Percentiles rank a stretch among this genome's conserved stretches.
Evolutionary conservation across 306 rosid species (phyloP).

Genomic region (Myrica gale): DNA sequence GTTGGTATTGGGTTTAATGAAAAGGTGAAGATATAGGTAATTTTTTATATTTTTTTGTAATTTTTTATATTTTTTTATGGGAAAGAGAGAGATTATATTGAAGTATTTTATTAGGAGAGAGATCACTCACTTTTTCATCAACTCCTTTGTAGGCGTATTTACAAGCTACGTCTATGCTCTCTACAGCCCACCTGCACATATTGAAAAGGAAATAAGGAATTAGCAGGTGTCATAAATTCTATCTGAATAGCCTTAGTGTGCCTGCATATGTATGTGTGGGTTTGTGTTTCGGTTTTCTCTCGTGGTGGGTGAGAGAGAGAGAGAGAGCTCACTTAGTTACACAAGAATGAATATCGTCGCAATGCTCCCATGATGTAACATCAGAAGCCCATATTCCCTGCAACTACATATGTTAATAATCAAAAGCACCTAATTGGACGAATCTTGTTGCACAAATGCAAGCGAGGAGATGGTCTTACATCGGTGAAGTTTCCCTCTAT

Average conservation of each 20-base stretch:
- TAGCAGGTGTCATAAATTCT: background rate
- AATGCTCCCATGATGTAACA: conserved; percentile 65
- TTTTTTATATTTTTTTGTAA: too few species aligned
- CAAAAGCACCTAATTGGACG: background rate
- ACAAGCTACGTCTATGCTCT: conserved; percentile 83
- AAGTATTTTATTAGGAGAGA: too few species aligned
- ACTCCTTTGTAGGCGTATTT: conserved; percentile 82
- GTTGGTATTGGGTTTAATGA: too few species aligned
- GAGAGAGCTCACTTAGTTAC: conserved; percentile 51
- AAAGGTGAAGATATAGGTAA: too few species aligned
- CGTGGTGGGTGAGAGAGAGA: background rate
- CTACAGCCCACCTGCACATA: conserved; percentile 65
- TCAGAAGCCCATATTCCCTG: conserved; percentile 90
- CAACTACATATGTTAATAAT: background rate
- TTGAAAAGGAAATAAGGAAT: conserved; percentile 6
- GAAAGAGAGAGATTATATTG: too few species aligned
- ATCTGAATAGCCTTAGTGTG: background rate
- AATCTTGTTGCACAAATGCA: background rate
- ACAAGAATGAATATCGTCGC: conserved; percentile 53
- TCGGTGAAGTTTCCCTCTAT: conserved; percentile 70
- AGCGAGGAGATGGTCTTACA: conserved; percentile 36
- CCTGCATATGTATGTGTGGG: too few species aligned
- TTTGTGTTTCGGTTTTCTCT: too few species aligned
- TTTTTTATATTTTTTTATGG: too few species aligned
- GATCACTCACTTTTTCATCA: too few species aligned